These are phyloP conservation scores for Rhynchospora pubera DNA, from an alignment of 176 grass and related monocot genomes.

Conservation along the genomic window DNA sequence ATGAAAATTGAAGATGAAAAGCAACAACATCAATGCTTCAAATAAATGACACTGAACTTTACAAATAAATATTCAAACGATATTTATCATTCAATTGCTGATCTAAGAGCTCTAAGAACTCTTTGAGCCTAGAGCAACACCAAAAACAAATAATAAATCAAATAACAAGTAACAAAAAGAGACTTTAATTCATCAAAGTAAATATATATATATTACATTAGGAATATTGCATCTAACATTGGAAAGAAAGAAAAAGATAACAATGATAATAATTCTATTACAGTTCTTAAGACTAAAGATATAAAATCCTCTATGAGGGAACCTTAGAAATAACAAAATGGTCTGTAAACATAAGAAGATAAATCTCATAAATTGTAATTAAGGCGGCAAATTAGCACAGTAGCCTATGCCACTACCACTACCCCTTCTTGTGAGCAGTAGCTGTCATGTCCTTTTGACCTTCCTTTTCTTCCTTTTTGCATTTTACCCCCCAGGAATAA, in stretches of 20 bases:
- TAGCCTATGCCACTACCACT: conserved; percentile 9
- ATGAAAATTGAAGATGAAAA: neutral
- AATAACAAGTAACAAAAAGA: neutral
- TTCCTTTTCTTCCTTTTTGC: conserved; percentile 2
- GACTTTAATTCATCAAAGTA: neutral
- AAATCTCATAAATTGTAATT: conserved; percentile 26
- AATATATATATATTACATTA: conserved; percentile 20
- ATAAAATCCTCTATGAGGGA: conserved; percentile 9
- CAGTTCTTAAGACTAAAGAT: conserved; percentile 20
- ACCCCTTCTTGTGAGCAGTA: conserved; percentile 16
- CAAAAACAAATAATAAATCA: neutral
- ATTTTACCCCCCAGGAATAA: conserved; percentile 19
- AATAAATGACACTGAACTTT: neutral
- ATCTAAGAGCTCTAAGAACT: neutral
- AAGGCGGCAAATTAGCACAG: conserved; percentile 14
- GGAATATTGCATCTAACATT: neutral
- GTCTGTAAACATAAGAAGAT: conserved; percentile 24
- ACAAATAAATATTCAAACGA: neutral
- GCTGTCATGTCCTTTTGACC: neutral
- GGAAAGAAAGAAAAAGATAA: neutral
- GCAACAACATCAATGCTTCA: neutral
- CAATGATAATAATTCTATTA: conserved; percentile 24
- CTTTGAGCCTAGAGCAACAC: neutral
- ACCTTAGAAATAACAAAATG: conserved; percentile 23
- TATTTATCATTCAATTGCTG: neutral